Evolutionary conservation across 805 yeast species (phyloP).

Genomic region (Cyberlindnera americana): DNA sequence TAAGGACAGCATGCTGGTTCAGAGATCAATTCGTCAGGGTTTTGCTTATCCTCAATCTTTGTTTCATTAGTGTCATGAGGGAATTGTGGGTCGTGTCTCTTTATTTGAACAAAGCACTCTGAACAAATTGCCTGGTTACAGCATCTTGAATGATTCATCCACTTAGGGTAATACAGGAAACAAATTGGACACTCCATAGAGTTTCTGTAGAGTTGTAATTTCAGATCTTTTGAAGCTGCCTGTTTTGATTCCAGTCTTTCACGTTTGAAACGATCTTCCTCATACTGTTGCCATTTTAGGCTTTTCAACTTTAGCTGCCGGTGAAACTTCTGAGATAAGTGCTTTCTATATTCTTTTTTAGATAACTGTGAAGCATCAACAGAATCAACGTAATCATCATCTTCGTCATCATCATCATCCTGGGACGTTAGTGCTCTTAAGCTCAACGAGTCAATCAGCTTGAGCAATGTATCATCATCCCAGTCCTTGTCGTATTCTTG

Average conservation of each 20-base stretch:
- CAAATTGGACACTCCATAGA: constrained; percentile 93
- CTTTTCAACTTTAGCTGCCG: constrained; percentile 39
- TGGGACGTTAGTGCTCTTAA: constrained; percentile 53
- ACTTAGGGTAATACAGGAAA: constrained; percentile 77
- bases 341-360: constrained; percentile 44
- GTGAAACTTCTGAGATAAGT: constrained; percentile 35
- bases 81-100: constrained; percentile 87
- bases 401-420: constrained; percentile 52
- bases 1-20: constrained; percentile 93
- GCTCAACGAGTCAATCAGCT: constrained; percentile 44
- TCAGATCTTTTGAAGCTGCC: constrained; percentile 37
- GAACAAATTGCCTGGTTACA: constrained; percentile 93
- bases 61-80: constrained; percentile 80
- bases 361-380: constrained; percentile 38
- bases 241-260: constrained; percentile 37
- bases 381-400: constrained; percentile 57
- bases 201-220: constrained; percentile 58
- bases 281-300: constrained; percentile 34
- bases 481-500: constrained; percentile 73
- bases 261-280: constrained; percentile 30
- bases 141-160: constrained; percentile 77
- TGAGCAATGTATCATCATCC: constrained; percentile 65
- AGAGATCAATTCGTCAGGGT: constrained; percentile 66
- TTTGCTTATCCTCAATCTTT: constrained; percentile 31
- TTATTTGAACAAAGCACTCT: constrained; percentile 95